Conservation (phyloP, 192 early-diverging fungal genomes). For the Fimicolochytrium jonesii region DNA sequence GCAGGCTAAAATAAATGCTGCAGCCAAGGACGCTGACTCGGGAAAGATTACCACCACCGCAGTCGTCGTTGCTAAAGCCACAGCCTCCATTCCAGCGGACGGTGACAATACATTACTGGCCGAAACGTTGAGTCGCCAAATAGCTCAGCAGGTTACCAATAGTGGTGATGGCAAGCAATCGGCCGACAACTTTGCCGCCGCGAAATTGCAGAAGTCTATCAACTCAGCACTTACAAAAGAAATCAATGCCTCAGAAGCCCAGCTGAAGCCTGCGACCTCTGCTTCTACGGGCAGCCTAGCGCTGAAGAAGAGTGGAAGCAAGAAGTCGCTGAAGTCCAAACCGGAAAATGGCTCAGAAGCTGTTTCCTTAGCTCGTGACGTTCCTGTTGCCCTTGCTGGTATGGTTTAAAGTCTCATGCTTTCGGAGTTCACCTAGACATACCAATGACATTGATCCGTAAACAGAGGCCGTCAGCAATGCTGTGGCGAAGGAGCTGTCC, state of each 20-base stretch:
- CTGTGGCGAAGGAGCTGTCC: conserved; percentile 11
- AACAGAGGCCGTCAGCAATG: conserved; percentile 7
- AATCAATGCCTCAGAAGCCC: conserved; percentile 1
- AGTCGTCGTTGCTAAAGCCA: conserved; percentile 1
- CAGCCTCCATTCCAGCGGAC: conserved; percentile 1
- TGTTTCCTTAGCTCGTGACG: too few species aligned
- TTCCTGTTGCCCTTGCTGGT: too few species aligned
- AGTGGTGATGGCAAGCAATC: background rate
- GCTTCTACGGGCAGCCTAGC: conserved; percentile 1
- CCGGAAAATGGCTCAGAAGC: too few species aligned
- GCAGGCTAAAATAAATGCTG: background rate
- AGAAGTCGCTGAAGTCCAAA: background rate
- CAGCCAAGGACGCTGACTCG: background rate
- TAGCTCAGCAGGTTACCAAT: conserved; percentile 7
- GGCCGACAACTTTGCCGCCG: conserved; percentile 1
- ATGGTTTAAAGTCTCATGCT: too few species aligned
- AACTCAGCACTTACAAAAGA: conserved; percentile 3
- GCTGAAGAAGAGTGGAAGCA: background rate
- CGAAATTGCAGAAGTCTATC: conserved; percentile 5
- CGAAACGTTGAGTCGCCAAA: conserved; percentile 4
- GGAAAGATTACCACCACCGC: conserved; percentile 1
- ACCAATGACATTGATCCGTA: too few species aligned
- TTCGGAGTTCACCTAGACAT: too few species aligned
- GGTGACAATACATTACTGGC: background rate
- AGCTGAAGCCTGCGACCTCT: conserved; percentile 1